Conservation (phyloP, 2,329 filamentous ascomycete genomes). For the Coleophoma eucalyptorum region DNA sequence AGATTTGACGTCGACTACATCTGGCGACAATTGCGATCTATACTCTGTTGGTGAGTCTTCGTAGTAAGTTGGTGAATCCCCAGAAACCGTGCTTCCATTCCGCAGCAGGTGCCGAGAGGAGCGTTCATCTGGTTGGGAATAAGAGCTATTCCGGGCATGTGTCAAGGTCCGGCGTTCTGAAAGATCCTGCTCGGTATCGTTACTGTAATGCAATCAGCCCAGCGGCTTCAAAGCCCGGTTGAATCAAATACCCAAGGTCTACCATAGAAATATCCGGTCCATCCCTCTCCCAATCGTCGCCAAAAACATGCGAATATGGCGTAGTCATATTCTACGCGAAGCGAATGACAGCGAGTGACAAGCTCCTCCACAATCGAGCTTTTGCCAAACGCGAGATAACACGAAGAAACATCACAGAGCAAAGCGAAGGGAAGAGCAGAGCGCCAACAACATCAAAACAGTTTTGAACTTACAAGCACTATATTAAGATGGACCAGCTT, state of each 20-base stretch:
- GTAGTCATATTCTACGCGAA: slow-evolving; percentile 1
- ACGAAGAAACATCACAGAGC: background rate
- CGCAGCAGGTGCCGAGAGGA: slow-evolving; percentile 5
- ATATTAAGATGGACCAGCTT: background rate
- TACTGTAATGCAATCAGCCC: background rate
- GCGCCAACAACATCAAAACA: background rate
- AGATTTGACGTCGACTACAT: background rate
- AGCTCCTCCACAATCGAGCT: background rate
- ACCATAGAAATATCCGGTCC: slow-evolving; percentile 8
- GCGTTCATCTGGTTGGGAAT: slow-evolving; percentile 1
- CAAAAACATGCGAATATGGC: slow-evolving; percentile 6
- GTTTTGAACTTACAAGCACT: background rate
- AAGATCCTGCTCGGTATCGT: background rate
- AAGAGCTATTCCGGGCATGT: background rate
- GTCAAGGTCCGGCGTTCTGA: background rate
- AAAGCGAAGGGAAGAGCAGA: too few species aligned
- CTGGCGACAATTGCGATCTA: background rate
- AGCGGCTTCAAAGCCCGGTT: background rate
- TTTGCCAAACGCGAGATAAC: background rate
- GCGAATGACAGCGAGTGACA: background rate
- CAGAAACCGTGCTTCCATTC: background rate
- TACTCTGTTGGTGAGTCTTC: background rate
- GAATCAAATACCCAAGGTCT: slow-evolving; percentile 5
- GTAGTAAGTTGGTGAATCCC: background rate
- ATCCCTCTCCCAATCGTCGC: slow-evolving; percentile 8